phyloP scores from a whole-genome alignment of 106 monocot species.

The Dendrobium huoshanense region DNA sequence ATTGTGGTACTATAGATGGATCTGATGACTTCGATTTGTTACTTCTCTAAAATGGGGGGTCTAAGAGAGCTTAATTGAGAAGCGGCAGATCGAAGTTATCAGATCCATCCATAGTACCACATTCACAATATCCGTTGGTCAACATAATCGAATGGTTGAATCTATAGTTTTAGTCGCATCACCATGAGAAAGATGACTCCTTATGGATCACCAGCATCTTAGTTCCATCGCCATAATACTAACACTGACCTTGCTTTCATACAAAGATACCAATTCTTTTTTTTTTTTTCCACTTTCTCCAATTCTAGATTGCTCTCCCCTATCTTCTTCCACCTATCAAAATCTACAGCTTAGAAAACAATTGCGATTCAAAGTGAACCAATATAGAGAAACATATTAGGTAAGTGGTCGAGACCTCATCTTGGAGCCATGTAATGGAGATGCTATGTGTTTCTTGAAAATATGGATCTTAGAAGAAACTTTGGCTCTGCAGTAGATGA shows the following conservation, averaged over 20 bases:
- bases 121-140: constrained; percentile 8
- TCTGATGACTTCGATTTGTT: constrained; percentile 48
- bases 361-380: neutral
- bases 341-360: neutral
- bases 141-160: neutral
- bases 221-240: neutral
- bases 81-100: constrained; percentile 49
- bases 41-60: constrained; percentile 17
- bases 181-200: constrained; percentile 73
- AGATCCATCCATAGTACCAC: constrained; percentile 7
- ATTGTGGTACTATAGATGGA: constrained; percentile 1
- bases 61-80: constrained; percentile 3
- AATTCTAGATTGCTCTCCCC: constrained; percentile 6
- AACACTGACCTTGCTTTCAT: neutral
- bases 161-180: constrained; percentile 38
- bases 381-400: neutral
- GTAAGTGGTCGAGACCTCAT: neutral
- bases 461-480: neutral
- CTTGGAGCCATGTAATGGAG: neutral
- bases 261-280: neutral
- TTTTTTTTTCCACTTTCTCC: neutral
- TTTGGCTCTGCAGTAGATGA: neutral
- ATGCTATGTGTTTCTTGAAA: neutral
- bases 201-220: constrained; percentile 11
- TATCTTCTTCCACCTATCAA: neutral